Evolutionary conservation across 1,139 yeast species (phyloP).

Genomic region (Saccharomyces hybrid): DNA sequence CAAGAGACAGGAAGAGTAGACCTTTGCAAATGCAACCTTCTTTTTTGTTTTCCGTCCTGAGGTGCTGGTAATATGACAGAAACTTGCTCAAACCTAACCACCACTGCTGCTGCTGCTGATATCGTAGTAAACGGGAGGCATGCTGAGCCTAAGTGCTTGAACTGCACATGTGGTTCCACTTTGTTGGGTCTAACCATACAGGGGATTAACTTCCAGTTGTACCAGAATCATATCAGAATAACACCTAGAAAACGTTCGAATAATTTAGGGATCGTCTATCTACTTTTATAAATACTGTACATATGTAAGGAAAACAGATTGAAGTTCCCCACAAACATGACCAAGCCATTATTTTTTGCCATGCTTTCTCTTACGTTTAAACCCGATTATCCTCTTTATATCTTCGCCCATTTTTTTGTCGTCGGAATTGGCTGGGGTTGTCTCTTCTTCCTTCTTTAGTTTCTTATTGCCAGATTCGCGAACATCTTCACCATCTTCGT

Average conservation of each 20-base stretch:
- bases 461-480: conserved; percentile 6
- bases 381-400: conserved; percentile 55
- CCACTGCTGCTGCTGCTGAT: too few relatives aligned
- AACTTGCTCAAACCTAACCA: too few relatives aligned
- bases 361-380: conserved; percentile 63
- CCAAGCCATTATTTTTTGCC: conserved; percentile 23
- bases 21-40: too few relatives aligned
- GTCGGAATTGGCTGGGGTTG: conserved; percentile 27
- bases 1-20: too few relatives aligned
- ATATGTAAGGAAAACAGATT: background rate
- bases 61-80: too few relatives aligned
- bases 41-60: too few relatives aligned
- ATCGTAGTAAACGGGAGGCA: too few relatives aligned
- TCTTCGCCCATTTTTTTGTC: conserved; percentile 38
- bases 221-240: too few relatives aligned
- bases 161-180: too few relatives aligned
- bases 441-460: conserved; percentile 25
- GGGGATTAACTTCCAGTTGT: too few relatives aligned
- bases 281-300: background rate
- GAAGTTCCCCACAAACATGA: conserved; percentile 9
- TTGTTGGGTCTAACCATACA: too few relatives aligned
- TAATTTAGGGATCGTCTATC: background rate
- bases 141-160: too few relatives aligned
- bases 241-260: background rate
- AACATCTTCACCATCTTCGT: conserved; percentile 28